Percentiles rank a stretch among this genome's conserved stretches.
phyloP scores from a whole-genome alignment of 345 rosid species.

The Heritiera fomes region DNA sequence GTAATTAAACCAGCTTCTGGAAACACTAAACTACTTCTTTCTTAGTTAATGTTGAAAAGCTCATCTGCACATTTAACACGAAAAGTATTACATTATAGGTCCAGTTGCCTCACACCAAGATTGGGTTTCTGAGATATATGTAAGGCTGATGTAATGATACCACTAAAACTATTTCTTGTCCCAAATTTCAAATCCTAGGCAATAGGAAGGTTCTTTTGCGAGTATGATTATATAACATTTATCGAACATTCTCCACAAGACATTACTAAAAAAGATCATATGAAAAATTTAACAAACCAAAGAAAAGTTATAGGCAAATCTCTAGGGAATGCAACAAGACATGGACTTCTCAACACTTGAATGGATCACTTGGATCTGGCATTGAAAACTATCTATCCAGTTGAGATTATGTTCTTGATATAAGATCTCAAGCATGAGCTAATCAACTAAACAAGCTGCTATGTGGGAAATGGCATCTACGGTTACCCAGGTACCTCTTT shows the following conservation, averaged over 20 bases:
- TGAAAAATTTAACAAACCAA: not conserved
- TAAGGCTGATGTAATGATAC: not conserved
- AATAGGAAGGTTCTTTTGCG: not conserved
- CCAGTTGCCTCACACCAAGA: not conserved
- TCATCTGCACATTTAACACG: not conserved
- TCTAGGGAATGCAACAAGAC: not conserved
- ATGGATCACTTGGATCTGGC: not conserved
- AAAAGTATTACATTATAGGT: not conserved
- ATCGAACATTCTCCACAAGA: not conserved
- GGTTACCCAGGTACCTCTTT: constrained; percentile 64
- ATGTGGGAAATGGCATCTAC: not conserved
- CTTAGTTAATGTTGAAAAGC: not conserved
- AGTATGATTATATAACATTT: not conserved
- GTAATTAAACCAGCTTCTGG: not conserved
- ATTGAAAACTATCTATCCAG: not conserved
- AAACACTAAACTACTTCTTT: not conserved
- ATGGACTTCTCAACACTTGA: not conserved
- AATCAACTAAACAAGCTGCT: not conserved
- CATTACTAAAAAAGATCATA: not conserved
- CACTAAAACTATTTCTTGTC: not conserved
- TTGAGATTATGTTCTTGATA: not conserved
- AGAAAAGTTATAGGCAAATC: not conserved
- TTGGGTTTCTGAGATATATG: not conserved
- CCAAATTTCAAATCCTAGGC: not conserved
- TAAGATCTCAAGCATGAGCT: not conserved